A percentile compares a stretch with the other conserved stretches of the same genome.
Conservation (phyloP, 805 yeast species). For the Brettanomyces naardenensis region DNA sequence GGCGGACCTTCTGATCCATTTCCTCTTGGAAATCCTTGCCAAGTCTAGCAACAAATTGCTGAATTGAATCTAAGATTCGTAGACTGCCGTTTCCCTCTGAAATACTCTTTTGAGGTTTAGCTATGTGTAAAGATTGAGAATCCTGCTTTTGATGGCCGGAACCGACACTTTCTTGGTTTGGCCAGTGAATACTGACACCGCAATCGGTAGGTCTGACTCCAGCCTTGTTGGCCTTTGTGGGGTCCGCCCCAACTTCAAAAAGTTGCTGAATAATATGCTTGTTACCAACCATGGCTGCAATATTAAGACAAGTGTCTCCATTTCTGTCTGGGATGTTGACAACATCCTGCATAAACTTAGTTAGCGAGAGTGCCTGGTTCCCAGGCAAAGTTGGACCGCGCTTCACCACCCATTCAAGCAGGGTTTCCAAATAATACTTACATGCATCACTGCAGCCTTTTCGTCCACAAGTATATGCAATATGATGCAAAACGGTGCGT, state of each 20-base stretch:
- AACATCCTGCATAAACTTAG: conserved; percentile 56
- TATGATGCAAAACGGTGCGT: conserved; percentile 81
- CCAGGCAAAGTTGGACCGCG: conserved; percentile 37
- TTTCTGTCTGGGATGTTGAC: conserved; percentile 86
- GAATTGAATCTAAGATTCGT: conserved; percentile 43
- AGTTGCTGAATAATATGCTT: conserved; percentile 72
- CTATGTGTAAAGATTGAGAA: background rate
- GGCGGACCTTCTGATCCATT: conserved; percentile 41
- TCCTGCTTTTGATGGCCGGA: background rate
- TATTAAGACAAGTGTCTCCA: conserved; percentile 92
- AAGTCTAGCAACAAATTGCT: conserved; percentile 39
- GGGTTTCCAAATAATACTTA: conserved; percentile 62
- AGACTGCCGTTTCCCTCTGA: conserved; percentile 15
- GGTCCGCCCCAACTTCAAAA: conserved; percentile 83
- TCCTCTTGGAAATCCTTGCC: conserved; percentile 56
- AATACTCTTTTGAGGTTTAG: background rate
- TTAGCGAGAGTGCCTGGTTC: conserved; percentile 39
- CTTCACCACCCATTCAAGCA: conserved; percentile 71
- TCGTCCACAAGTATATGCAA: conserved; percentile 72
- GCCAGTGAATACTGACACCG: conserved; percentile 46
- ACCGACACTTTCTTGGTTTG: background rate
- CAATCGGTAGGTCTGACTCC: conserved; percentile 85
- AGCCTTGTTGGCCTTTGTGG: conserved; percentile 68
- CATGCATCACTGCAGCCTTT: conserved; percentile 67
- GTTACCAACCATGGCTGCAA: conserved; percentile 85